Evolutionary conservation across 2,329 filamentous ascomycete species (phyloP), one percentile per base, ranked within the genome.

Genomic region (Pseudogymnoascus sp.): DNA sequence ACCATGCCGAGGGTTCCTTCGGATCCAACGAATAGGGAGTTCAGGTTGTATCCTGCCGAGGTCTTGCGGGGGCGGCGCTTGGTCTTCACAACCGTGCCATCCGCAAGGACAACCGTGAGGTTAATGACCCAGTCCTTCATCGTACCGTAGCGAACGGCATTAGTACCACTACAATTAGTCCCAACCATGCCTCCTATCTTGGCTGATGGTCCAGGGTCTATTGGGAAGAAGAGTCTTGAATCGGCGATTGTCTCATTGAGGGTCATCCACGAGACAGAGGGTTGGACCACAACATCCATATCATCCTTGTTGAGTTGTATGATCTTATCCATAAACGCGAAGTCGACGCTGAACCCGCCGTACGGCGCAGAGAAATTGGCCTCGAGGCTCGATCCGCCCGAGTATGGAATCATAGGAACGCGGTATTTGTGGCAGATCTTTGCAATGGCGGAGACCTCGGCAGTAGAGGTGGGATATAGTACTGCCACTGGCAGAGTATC

Each of bases 271-370:
- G 89, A 88, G 8, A 97, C 87, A 6, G 89, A 90, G 2, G 93
- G 93, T 74, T 97, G 93, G 2, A 97, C 91, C 4, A 96, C 90
- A 60, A 96, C 82, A 70, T 97, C 93, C 89, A 96, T 91, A 73
- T 96, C 93, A 3, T 90, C 88, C 68, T 89, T 87, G 73, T 96
- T 89, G 63, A 96, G 80, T 62, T 86, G 80, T 31, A 97, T 69
- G 26, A 96, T 88, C 70, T 86, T 80, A 73, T 96, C 88, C 93
- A 97, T 97, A 71, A 85, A 85, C 0, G 86, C 84, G 73, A 97
- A 97, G 72, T 97, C 93, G 61, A 97, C 89, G 68, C 90, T 93
- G 72, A 97, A 84, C 11, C 93, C 93, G 11, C 92, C 92, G 71
- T 87, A 89, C 0, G 91, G 91, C 13, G 92, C 90, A 0, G 90